Base-by-base conservation (phyloP, 768 basidiomycete genomes). In the Amanita fuliginea region DNA sequence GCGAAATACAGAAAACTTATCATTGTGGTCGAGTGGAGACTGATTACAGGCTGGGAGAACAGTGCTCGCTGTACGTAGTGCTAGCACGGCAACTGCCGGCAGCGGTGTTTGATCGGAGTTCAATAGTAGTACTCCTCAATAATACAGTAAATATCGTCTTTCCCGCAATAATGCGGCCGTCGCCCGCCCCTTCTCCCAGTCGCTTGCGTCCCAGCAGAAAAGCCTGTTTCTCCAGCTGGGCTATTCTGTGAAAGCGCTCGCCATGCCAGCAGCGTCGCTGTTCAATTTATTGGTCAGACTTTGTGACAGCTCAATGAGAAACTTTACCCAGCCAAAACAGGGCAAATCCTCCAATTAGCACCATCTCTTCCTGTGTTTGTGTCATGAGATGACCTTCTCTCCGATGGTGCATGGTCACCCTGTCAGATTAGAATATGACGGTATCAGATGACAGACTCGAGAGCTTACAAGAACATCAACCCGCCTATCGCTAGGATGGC, bases 301-400 rank as follows among this genome's bases (percentile, higher is more conserved):
- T 19, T 2, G 42, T 16, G n/a, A 42, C 33, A 13, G 39, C 14
- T 30, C 44, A 28, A 40, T 24, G 14, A 13, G 19, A 16, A 46
- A 30, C 67, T 77, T 61, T 61, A 87, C 87, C 84, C 44, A 88
- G 68, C 83, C 84, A 89, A 60, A 85, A 77, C 51, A 88, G 65
- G 9, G 80, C 85, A 50, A 88, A 73, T 2, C 81, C 80, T 4
- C 70, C 79, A 53, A 90, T 82, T 62, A 90, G 59, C 16, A 83
- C 67, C 64, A 78, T 73, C 58, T 90, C 85, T 59, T 87, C 84
- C 57, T 90, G 87, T 49, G 70, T 71, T 56, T 77, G 79, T 40
- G 82, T 79, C 56, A 90, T 62, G 53, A 81, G 60, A 45, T 74
- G 74, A 11, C 80, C 83, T 41, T 76, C 70, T 59, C 65, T 68